These are phyloP conservation scores for Lentinula lateritia DNA, from an alignment of 768 basidiomycete species.

Conservation along the genomic window DNA sequence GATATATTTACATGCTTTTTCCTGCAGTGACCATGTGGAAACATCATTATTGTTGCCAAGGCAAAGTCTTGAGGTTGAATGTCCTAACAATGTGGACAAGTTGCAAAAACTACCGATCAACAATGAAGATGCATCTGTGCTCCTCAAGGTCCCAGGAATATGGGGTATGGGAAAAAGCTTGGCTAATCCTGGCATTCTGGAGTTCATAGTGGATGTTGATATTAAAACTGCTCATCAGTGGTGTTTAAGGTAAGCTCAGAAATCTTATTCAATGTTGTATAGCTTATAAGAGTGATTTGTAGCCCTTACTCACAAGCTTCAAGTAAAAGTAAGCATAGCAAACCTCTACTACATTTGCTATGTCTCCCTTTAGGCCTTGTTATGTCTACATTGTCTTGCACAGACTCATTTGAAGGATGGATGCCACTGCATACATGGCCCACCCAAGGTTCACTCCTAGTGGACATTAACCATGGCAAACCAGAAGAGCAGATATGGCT, in stretches of 20 bases:
- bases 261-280: background rate
- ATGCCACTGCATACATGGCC: conserved; percentile 34
- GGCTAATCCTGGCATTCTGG: conserved; percentile 24
- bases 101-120: background rate
- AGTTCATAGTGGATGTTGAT: conserved; percentile 32
- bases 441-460: conserved; percentile 33
- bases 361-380: conserved; percentile 25
- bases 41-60: background rate
- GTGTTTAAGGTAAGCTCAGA: conserved; percentile 14
- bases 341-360: conserved; percentile 26
- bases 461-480: conserved; percentile 37
- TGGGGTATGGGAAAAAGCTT: conserved; percentile 32
- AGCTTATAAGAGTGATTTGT: background rate
- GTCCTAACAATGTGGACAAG: background rate
- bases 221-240: conserved; percentile 26
- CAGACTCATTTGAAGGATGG: conserved; percentile 8
- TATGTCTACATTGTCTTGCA: background rate
- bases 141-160: conserved; percentile 33
- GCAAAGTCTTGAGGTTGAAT: background rate
- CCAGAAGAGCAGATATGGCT: conserved; percentile 32
- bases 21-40: background rate
- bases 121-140: background rate
- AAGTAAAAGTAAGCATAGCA: background rate
- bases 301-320: background rate
- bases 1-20: background rate